These are phyloP conservation scores for Boletellus sp. DNA, from an alignment of 1,284 basidiomycete species.

Conservation along the genomic window DNA sequence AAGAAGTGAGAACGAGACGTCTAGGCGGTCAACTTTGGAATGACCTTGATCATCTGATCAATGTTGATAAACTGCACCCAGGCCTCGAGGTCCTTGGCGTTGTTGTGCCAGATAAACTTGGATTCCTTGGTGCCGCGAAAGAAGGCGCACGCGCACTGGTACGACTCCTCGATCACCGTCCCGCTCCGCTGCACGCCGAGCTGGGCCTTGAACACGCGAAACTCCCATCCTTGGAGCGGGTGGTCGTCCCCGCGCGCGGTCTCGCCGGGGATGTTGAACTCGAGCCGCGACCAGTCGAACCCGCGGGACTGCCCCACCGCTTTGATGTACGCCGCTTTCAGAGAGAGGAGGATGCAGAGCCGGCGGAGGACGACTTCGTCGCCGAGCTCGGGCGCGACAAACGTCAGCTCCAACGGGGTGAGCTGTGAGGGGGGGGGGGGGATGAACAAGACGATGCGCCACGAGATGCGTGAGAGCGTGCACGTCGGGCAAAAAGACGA, in stretches of 20 bases:
- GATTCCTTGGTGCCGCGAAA: constrained; percentile 63
- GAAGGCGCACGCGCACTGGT: constrained; percentile 72
- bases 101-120: constrained; percentile 69
- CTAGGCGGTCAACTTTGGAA: constrained; percentile 65
- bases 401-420: constrained; percentile 56
- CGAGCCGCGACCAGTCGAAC: constrained; percentile 75
- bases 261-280: constrained; percentile 67
- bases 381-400: constrained; percentile 46
- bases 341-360: constrained; percentile 66
- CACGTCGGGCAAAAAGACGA: too few species aligned
- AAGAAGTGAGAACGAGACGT: too few species aligned
- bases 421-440: too few species aligned
- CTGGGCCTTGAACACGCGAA: constrained; percentile 71
- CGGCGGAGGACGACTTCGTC: constrained; percentile 68
- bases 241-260: constrained; percentile 62
- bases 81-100: constrained; percentile 58
- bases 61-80: constrained; percentile 82
- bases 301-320: constrained; percentile 76
- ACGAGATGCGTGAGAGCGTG: too few species aligned
- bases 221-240: constrained; percentile 75
- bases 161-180: constrained; percentile 56
- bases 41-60: constrained; percentile 74
- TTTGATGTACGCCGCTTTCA: constrained; percentile 76
- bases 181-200: constrained; percentile 59
- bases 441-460: too few species aligned